Evolutionary conservation across 805 yeast genomes (phyloP).

Genomic region (Lachancea fermentati): DNA sequence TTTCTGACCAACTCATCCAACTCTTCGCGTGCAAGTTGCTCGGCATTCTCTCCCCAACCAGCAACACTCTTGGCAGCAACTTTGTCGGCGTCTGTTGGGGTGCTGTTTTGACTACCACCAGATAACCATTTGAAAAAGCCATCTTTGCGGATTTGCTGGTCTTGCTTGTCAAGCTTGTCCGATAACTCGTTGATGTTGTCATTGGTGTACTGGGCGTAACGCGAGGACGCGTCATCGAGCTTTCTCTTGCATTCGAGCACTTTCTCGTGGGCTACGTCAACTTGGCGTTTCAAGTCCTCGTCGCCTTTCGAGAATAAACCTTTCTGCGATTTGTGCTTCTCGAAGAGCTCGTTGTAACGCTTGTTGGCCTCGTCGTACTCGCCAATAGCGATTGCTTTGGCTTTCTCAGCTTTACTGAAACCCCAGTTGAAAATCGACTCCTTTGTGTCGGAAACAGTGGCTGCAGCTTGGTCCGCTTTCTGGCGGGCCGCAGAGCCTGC

Average conservation of each 20-base stretch:
- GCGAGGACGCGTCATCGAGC: slow-evolving; percentile 19
- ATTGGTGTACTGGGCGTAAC: slow-evolving; percentile 16
- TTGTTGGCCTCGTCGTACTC: slow-evolving; percentile 27
- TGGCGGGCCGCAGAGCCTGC: slow-evolving; percentile 8
- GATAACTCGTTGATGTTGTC: slow-evolving; percentile 26
- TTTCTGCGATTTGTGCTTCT: slow-evolving; percentile 13
- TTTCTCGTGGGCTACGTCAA: slow-evolving; percentile 15
- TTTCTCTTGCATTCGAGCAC: slow-evolving; percentile 16
- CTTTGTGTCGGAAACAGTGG: slow-evolving; percentile 15
- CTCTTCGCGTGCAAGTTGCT: slow-evolving; percentile 35
- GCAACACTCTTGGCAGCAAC: slow-evolving; percentile 34
- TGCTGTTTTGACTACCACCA: slow-evolving; percentile 12
- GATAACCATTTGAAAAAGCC: slow-evolving; percentile 24
- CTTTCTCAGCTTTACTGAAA: slow-evolving; percentile 26
- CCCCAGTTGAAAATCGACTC: slow-evolving; percentile 28
- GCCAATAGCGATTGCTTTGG: slow-evolving; percentile 27
- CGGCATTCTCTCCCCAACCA: slow-evolving; percentile 46
- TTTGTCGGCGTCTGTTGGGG: slow-evolving; percentile 18
- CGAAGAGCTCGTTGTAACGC: slow-evolving; percentile 19
- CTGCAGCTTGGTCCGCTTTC: slow-evolving; percentile 9
- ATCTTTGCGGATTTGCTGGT: slow-evolving; percentile 17
- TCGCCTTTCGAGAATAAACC: slow-evolving; percentile 19
- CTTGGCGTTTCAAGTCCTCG: slow-evolving; percentile 12
- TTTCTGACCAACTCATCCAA: slow-evolving; percentile 24
- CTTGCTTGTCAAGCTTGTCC: slow-evolving; percentile 21